Conservation (phyloP, 2,329 filamentous ascomycete genomes). For the Claviceps sp. region DNA sequence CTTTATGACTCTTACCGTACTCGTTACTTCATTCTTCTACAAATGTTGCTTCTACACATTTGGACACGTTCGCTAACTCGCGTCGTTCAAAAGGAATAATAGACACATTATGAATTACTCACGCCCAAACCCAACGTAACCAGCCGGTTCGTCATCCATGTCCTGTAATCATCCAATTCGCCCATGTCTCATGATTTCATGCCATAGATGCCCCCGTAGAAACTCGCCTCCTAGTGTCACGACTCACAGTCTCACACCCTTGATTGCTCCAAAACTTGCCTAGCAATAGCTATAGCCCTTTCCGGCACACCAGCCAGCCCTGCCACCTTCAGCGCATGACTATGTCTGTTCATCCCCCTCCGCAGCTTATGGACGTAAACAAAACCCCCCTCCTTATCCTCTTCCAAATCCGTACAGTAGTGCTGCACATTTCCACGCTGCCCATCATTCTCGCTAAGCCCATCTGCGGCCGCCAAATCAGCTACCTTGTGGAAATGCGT, state of each 20-base stretch:
- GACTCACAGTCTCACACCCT: too few species aligned
- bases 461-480: slow-evolving; percentile 52
- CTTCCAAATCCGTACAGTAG: slow-evolving; percentile 83
- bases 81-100: background rate
- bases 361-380: slow-evolving; percentile 75
- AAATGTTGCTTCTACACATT: background rate
- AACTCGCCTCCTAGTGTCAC: slow-evolving; percentile 1
- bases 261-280: slow-evolving; percentile 32
- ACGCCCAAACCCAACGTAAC: background rate
- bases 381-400: slow-evolving; percentile 58
- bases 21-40: slow-evolving; percentile 7
- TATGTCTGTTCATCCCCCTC: slow-evolving; percentile 70
- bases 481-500: slow-evolving; percentile 85
- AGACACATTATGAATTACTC: too few species aligned
- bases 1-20: slow-evolving; percentile 37
- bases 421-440: slow-evolving; percentile 40
- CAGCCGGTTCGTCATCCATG: background rate
- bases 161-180: background rate
- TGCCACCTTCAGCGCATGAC: slow-evolving; percentile 93
- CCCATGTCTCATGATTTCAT: background rate
- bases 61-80: slow-evolving; percentile 27
- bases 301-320: slow-evolving; percentile 70
- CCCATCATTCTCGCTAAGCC: slow-evolving; percentile 22
- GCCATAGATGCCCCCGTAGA: background rate
- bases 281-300: slow-evolving; percentile 55